Evolutionary conservation across 345 rosid species (phyloP), one percentile per base, ranked within the genome.

Genomic region (Aurinia saxatilis): DNA sequence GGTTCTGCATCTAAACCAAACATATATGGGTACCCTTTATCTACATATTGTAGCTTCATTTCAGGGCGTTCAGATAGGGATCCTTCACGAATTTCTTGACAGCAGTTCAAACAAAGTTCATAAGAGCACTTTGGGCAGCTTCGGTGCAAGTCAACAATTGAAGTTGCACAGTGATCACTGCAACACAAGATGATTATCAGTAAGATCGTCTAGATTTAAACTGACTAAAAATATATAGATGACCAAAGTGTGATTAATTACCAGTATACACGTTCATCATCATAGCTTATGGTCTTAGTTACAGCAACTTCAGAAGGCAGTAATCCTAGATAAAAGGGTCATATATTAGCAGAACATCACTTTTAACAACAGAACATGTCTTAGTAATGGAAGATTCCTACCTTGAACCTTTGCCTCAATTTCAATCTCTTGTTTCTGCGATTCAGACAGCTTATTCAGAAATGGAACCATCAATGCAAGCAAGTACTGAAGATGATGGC

Each of bases 121-220:
- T 71, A 85, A 41, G 81, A 59, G 72, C 97, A 87, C 1, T 77
- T 82, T 39, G 81, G 76, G 57, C 96, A 93, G 76, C 96, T 74
- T 16, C 97, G 81, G 57, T 92, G 96, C 35, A 85, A 75, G 80
- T 92, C 96, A 29, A 79, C 67, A 50, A 89, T 92, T 10, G 98
- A 87, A 72, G 97, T 90, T 13, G 88, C 91, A 66, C 98, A 92
- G 53, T 87, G 79, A 65, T 92, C 75, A 75, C 98, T 92, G 80
- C 10, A 25, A 25, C 25, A 66, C 39, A 39, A 27, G 11, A 65
- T 13, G n/a, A 33, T 34, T 38, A 4, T 63, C 57, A 41, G 44
- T 35, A 42, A 72, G 15, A 55, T 56, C 50, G 6, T n/a, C 13
- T 10, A 45, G 33, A 35, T 7, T 29, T 44, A 50, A 15, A 35